A percentile compares a stretch with the other conserved stretches of the same genome.
Conservation (phyloP, 2,329 filamentous ascomycete species). For the Penicillium sclerotigenum region DNA sequence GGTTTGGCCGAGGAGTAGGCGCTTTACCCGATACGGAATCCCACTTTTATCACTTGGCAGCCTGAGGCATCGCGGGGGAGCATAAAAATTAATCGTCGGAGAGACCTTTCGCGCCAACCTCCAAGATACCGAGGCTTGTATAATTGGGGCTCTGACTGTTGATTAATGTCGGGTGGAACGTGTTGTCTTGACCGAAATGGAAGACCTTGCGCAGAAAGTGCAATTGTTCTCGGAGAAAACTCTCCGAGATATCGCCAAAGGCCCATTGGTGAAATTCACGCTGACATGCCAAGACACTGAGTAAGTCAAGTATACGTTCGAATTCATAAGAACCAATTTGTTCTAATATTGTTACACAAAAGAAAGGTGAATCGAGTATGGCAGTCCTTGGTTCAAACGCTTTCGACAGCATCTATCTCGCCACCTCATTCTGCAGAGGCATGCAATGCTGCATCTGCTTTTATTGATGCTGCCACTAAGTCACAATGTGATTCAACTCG, state of each 20-base stretch:
- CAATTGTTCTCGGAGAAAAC: constrained; percentile 36
- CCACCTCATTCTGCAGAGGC: constrained; percentile 41
- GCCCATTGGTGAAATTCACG: constrained; percentile 35
- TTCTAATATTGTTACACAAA: constrained; percentile 8
- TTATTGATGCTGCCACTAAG: constrained; percentile 38
- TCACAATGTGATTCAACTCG: constrained; percentile 34
- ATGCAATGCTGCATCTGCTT: constrained; percentile 46
- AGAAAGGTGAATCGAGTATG: constrained; percentile 39
- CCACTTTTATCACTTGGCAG: constrained; percentile 17
- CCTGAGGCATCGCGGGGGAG: constrained; percentile 30
- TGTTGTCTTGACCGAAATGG: constrained; percentile 25
- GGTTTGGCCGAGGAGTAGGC: constrained; percentile 15
- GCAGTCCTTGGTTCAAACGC: constrained; percentile 42
- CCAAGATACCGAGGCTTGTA: constrained; percentile 14
- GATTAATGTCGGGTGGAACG: constrained; percentile 11
- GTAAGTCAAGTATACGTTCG: constrained; percentile 24
- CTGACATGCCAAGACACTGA: constrained; percentile 29
- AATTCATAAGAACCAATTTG: not conserved
- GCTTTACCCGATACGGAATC: constrained; percentile 25
- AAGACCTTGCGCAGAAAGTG: constrained; percentile 34
- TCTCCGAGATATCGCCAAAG: constrained; percentile 35
- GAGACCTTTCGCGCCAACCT: constrained; percentile 7
- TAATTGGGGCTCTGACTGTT: constrained; percentile 21
- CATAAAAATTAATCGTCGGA: constrained; percentile 13
- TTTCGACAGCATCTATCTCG: constrained; percentile 38